Conservation (phyloP, 2,329 filamentous ascomycete species). For the Cercospora sojina region DNA sequence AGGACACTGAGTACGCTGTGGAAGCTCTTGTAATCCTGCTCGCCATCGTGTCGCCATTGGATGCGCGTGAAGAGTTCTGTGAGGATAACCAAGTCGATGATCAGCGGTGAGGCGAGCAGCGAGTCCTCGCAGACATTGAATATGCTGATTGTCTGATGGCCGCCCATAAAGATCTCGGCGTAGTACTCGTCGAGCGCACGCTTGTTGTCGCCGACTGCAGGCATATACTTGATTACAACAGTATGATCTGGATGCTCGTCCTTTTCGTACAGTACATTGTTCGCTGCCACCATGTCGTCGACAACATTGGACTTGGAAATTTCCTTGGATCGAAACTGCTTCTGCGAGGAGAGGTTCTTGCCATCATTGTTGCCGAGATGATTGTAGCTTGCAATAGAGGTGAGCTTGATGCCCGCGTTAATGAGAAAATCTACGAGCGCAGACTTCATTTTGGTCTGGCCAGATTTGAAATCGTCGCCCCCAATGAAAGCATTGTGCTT, state of each 20-base stretch:
- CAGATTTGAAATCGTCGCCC: conserved; percentile 99
- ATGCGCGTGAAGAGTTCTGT: conserved; percentile 99
- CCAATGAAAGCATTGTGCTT: conserved; percentile 86
- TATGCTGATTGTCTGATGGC: conserved; percentile 95
- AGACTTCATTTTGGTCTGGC: conserved; percentile 99
- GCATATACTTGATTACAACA: conserved; percentile 99
- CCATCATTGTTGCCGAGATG: conserved; percentile 99
- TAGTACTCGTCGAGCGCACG: conserved; percentile 98
- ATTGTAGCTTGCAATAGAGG: conserved; percentile 98
- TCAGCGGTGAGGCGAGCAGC: conserved; percentile 88
- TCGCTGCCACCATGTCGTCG: conserved; percentile 98
- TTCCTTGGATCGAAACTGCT: conserved; percentile 99
- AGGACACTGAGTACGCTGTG: conserved; percentile 95
- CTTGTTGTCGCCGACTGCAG: conserved; percentile 97
- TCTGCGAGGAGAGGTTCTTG: conserved; percentile 96
- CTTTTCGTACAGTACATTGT: conserved; percentile 82
- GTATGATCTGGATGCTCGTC: conserved; percentile 97
- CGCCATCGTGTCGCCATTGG: conserved; percentile 68
- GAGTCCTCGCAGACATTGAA: conserved; percentile 99
- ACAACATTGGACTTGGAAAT: conserved; percentile 99
- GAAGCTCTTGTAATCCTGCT: conserved; percentile 83
- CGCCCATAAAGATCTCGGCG: conserved; percentile 97
- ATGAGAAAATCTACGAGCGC: conserved; percentile 98
- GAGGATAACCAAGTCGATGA: conserved; percentile 91
- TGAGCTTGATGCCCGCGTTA: conserved; percentile 97